A percentile compares a stretch with the other conserved stretches of the same genome.
phyloP scores from a whole-genome alignment of 139 green algal species.

The Edaphochlamys debaryana region DNA sequence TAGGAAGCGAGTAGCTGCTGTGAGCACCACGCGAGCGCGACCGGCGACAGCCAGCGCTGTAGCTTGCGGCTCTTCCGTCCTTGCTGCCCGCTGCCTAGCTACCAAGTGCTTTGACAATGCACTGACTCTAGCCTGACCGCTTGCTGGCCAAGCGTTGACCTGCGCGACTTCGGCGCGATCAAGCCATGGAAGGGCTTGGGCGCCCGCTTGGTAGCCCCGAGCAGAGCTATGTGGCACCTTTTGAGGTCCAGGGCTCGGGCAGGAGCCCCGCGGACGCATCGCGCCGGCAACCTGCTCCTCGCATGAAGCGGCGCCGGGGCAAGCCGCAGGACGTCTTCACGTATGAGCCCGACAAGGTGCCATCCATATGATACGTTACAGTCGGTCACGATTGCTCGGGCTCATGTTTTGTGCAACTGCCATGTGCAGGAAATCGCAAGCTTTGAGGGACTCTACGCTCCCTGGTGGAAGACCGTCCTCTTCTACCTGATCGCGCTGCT shows the following conservation, averaged over 20 bases:
- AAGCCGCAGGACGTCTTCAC: constrained; percentile 14
- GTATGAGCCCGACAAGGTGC: constrained; percentile 9
- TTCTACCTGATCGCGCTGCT: constrained; percentile 39
- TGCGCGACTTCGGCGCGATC: too few relatives aligned
- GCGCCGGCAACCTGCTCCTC: too few relatives aligned
- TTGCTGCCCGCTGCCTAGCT: too few relatives aligned
- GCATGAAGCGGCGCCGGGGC: background rate
- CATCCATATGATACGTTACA: background rate
- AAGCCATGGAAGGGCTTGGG: too few relatives aligned
- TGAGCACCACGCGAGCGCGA: too few relatives aligned
- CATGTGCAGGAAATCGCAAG: constrained; percentile 48
- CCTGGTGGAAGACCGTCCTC: constrained; percentile 49
- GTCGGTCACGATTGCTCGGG: background rate
- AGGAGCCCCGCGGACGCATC: background rate
- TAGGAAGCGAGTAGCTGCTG: too few relatives aligned
- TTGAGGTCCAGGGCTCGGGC: background rate
- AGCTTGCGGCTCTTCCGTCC: too few relatives aligned
- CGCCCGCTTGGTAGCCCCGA: too few relatives aligned
- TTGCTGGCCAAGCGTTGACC: too few relatives aligned
- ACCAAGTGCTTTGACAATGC: too few relatives aligned
- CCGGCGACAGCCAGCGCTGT: too few relatives aligned
- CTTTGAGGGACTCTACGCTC: constrained; percentile 46
- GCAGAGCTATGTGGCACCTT: background rate
- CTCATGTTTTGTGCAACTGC: background rate
- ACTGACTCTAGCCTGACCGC: too few relatives aligned